Percentiles rank a stretch among this genome's conserved stretches.
phyloP scores from a whole-genome alignment of 2,329 filamentous ascomycete species.

The Phyllosticta capitalensis region DNA sequence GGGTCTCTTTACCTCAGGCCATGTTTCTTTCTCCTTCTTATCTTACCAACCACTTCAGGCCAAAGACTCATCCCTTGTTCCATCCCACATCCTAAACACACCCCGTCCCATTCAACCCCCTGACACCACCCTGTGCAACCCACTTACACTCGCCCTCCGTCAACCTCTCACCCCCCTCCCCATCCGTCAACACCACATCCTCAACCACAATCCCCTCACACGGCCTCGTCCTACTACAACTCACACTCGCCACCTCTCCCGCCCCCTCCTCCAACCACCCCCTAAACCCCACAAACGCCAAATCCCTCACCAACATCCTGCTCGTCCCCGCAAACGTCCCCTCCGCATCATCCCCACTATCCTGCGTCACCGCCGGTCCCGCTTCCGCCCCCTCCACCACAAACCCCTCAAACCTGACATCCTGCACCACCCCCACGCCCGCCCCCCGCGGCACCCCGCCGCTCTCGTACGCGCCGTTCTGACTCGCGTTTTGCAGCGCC shows the following conservation, averaged over 20 bases:
- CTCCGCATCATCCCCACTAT: conserved; percentile 42
- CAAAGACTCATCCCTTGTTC: too few species aligned
- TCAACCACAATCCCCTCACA: conserved; percentile 43
- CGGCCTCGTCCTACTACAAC: conserved; percentile 39
- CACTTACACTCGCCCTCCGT: conserved; percentile 30
- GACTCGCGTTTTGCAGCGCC: too few species aligned
- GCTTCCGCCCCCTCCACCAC: conserved; percentile 36
- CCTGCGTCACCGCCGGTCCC: conserved; percentile 38
- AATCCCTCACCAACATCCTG: conserved; percentile 41
- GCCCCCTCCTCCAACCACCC: conserved; percentile 32
- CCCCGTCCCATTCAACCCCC: conserved; percentile 20
- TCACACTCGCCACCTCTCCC: conserved; percentile 33
- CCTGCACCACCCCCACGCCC: conserved; percentile 45
- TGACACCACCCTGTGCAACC: conserved; percentile 30
- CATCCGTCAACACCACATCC: conserved; percentile 29
- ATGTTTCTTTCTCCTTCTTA: too few species aligned
- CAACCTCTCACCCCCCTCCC: conserved; percentile 23
- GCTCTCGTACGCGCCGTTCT: conserved; percentile 37
- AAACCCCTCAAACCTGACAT: conserved; percentile 45
- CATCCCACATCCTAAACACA: conserved; percentile 6
- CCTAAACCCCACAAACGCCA: conserved; percentile 44
- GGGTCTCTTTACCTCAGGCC: too few species aligned
- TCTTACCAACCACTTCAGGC: too few species aligned
- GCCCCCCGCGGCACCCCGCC: conserved; percentile 40
- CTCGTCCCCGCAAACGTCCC: conserved; percentile 40